Conservation (phyloP, 2,329 filamentous ascomycete species). For the Scleromitrula shiraiana region DNA sequence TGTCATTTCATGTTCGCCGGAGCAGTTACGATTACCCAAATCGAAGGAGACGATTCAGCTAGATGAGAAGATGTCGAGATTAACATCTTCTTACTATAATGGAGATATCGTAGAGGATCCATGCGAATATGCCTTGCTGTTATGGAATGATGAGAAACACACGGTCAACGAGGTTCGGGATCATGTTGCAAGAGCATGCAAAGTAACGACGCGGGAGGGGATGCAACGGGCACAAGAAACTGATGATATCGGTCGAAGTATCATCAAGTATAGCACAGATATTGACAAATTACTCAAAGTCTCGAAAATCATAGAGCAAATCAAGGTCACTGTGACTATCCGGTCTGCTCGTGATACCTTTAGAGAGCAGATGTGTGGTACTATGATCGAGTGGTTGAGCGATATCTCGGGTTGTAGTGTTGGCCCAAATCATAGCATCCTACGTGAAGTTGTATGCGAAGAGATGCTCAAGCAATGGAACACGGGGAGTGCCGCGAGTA, state of each 20-base stretch:
- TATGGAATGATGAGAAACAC: conserved; percentile 99
- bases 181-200: conserved; percentile 85
- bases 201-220: conserved; percentile 60
- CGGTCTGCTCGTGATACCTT: conserved; percentile 91
- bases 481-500: conserved; percentile 73
- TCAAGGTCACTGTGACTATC: conserved; percentile 92
- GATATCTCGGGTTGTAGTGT: conserved; percentile 89
- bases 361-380: conserved; percentile 96
- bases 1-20: conserved; percentile 94
- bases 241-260: conserved; percentile 78
- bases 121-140: conserved; percentile 71
- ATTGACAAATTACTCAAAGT: conserved; percentile 66
- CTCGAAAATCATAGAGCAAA: conserved; percentile 83
- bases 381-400: conserved; percentile 89
- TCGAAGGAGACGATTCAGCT: conserved; percentile 69
- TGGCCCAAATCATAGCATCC: conserved; percentile 67
- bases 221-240: conserved; percentile 75
- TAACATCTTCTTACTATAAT: conserved; percentile 68
- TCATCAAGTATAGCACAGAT: conserved; percentile 69
- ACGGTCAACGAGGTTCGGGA: conserved; percentile 85
- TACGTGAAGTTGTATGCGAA: conserved; percentile 79
- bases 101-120: conserved; percentile 54
- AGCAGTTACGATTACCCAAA: conserved; percentile 83
- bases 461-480: conserved; percentile 85
- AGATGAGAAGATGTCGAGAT: conserved; percentile 73